Percentiles rank a stretch among this genome's conserved stretches.
phyloP scores from a whole-genome alignment of 495 filamentous ascomycete genomes.

The Podospora anserina region DNA sequence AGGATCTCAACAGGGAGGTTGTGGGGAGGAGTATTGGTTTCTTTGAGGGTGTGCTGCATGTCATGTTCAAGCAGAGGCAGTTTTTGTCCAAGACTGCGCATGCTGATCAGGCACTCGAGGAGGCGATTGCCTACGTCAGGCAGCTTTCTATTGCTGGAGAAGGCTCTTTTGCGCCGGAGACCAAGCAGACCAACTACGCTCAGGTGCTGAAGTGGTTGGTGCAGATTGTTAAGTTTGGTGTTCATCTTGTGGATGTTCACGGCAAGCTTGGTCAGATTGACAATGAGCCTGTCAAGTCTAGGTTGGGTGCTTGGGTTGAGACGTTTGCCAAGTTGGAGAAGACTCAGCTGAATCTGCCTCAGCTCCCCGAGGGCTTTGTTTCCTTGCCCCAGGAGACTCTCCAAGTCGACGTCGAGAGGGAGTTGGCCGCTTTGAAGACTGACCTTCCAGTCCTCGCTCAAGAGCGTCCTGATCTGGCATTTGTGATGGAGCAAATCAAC shows the following conservation, averaged over 20 bases:
- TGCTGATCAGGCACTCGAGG: conserved; percentile 20
- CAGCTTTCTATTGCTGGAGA: conserved; percentile 26
- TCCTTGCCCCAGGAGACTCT: conserved; percentile 45
- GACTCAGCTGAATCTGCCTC: conserved; percentile 47
- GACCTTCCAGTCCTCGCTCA: conserved; percentile 44
- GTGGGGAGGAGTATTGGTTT: conserved; percentile 73
- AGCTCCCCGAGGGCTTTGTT: conserved; percentile 52
- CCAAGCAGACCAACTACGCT: conserved; percentile 26
- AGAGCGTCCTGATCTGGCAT: conserved; percentile 57
- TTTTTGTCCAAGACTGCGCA: conserved; percentile 38
- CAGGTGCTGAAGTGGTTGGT: conserved; percentile 41
- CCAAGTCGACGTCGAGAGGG: conserved; percentile 42
- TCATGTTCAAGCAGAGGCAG: conserved; percentile 64
- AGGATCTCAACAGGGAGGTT: conserved; percentile 76
- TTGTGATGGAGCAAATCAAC: conserved; percentile 59
- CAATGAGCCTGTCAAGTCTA: conserved; percentile 38
- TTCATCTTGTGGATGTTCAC: conserved; percentile 56
- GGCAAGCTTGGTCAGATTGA: conserved; percentile 54
- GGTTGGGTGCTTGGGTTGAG: conserved; percentile 50
- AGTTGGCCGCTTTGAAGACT: conserved; percentile 43
- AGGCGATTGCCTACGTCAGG: conserved; percentile 22
- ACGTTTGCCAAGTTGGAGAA: conserved; percentile 36
- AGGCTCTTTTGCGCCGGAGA: conserved; percentile 20
- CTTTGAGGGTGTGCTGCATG: conserved; percentile 73
- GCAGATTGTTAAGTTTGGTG: conserved; percentile 41